A percentile compares a stretch with the other conserved stretches of the same genome.
Evolutionary conservation across 1,139 yeast species (phyloP).

Genomic region (Eremothecium cymbalariae): DNA sequence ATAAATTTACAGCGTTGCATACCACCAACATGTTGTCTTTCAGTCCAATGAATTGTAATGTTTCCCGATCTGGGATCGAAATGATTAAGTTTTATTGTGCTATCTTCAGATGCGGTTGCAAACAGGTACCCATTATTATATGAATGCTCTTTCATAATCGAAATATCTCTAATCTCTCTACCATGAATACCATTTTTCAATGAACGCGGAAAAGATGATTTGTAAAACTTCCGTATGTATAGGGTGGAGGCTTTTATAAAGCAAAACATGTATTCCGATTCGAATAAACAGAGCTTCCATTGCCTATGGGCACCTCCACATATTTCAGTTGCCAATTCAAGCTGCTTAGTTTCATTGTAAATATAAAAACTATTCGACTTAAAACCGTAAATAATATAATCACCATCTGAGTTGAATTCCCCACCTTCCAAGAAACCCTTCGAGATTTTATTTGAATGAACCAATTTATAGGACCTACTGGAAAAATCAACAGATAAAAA

Average conservation of each 20-base stretch:
- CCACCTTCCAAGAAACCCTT: conserved; percentile 80
- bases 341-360: conserved; percentile 74
- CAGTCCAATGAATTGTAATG: conserved; percentile 47
- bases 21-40: conserved; percentile 82
- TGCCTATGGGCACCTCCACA: conserved; percentile 92
- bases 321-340: conserved; percentile 58
- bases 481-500: conserved; percentile 17
- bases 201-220: conserved; percentile 25
- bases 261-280: conserved; percentile 28
- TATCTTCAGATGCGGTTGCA: conserved; percentile 84
- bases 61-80: conserved; percentile 37
- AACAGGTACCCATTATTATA: conserved; percentile 33
- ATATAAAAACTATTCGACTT: conserved; percentile 68
- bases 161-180: conserved; percentile 69
- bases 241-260: conserved; percentile 45
- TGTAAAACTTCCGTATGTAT: conserved; percentile 31
- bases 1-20: conserved; percentile 67
- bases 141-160: conserved; percentile 35
- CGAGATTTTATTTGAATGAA: conserved; percentile 57
- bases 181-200: conserved; percentile 73
- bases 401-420: conserved; percentile 36
- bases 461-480: conserved; percentile 24
- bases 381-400: conserved; percentile 69
- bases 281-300: conserved; percentile 48
- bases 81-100: conserved; percentile 54